These are phyloP conservation scores for Hondaea fermentalgiana DNA, from an alignment of 108 stramenopile species.

Conservation along the genomic window DNA sequence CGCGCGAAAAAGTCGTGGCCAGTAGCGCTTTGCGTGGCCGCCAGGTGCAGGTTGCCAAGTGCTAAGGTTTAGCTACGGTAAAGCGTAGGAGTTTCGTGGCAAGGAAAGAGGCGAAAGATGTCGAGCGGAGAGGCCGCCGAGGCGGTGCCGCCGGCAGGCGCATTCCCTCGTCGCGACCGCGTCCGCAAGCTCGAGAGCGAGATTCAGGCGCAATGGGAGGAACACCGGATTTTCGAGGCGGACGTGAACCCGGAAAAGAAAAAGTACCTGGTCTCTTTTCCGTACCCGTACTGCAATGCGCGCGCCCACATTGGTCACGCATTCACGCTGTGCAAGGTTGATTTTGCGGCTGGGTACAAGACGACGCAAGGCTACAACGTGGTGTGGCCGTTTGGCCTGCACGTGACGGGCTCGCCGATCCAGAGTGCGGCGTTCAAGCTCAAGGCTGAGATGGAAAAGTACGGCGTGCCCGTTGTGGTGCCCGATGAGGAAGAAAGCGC, in stretches of 20 bases:
- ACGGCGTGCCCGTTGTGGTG: conserved; percentile 76
- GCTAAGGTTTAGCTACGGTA: too few species aligned
- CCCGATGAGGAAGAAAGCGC: conserved; percentile 78
- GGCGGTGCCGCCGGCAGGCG: too few species aligned
- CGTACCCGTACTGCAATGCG: conserved; percentile 93
- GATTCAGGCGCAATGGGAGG: conserved; percentile 35
- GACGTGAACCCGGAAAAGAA: conserved; percentile 29
- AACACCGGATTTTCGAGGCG: conserved; percentile 24
- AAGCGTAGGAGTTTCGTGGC: too few species aligned
- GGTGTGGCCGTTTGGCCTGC: conserved; percentile 94
- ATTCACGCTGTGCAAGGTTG: conserved; percentile 90
- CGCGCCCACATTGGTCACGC: conserved; percentile 96
- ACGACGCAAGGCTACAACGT: conserved; percentile 84
- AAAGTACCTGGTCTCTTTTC: conserved; percentile 94
- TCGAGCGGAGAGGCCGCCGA: too few species aligned
- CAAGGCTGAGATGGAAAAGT: conserved; percentile 74
- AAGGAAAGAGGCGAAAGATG: too few species aligned
- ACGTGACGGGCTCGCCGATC: conserved; percentile 99
- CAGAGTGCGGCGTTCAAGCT: conserved; percentile 98
- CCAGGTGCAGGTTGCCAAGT: too few species aligned
- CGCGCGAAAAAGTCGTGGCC: too few species aligned
- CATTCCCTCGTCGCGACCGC: conserved; percentile 36
- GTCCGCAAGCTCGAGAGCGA: conserved; percentile 36
- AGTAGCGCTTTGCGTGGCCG: too few species aligned
- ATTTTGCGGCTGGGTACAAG: conserved; percentile 83